These are phyloP conservation scores for Wickerhamomyces sp. DNA, from an alignment of 1,139 yeast species.

Conservation along the genomic window DNA sequence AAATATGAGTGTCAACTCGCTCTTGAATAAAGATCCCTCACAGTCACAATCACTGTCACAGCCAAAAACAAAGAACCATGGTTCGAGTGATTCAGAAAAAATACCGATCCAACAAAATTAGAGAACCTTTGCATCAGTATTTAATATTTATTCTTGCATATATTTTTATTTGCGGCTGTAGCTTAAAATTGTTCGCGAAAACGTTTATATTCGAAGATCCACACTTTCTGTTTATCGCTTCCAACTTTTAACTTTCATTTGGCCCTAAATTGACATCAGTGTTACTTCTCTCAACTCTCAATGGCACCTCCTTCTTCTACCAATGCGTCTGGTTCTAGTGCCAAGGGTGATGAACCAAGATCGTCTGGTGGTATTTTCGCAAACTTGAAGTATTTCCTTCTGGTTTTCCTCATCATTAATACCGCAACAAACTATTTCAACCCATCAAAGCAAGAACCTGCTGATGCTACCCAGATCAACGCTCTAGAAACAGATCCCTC, in stretches of 20 bases:
- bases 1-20: constrained; percentile 22
- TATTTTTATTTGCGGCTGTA: too few species aligned
- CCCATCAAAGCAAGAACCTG: not conserved
- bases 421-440: constrained; percentile 1
- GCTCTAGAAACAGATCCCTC: not conserved
- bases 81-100: not conserved
- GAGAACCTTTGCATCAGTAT: not conserved
- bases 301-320: not conserved
- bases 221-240: too few species aligned
- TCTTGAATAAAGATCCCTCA: constrained; percentile 15
- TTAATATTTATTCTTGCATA: not conserved
- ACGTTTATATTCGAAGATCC: not conserved
- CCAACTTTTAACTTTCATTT: too few species aligned
- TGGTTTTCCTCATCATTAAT: constrained; percentile 5
- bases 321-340: not conserved
- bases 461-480: not conserved
- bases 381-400: constrained; percentile 3
- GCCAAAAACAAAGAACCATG: not conserved
- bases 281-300: too few species aligned
- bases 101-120: not conserved
- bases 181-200: too few species aligned
- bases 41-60: too few species aligned
- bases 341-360: not conserved
- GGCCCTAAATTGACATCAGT: too few species aligned
- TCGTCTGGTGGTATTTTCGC: not conserved